A percentile compares a stretch with the other conserved stretches of the same genome.
phyloP scores from a whole-genome alignment of 2,329 filamentous ascomycete species.

The Penicillium crustosum region DNA sequence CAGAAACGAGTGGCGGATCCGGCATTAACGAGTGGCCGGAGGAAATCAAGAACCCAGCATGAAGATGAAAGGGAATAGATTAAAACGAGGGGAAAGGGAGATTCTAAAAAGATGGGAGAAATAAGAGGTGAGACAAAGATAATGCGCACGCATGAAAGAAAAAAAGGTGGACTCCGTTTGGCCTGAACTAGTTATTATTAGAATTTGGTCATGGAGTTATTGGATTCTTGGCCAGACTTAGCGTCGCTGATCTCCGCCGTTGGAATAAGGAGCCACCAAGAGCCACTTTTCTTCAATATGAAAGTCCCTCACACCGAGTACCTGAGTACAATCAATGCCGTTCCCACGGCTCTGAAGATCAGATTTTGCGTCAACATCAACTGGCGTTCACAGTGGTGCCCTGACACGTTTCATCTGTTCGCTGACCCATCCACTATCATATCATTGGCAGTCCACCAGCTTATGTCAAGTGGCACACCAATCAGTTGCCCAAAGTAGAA shows the following conservation, averaged over 20 bases:
- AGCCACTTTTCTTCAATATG: neutral
- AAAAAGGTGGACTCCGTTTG: slow-evolving; percentile 20
- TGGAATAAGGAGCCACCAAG: neutral
- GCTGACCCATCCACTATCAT: slow-evolving; percentile 7
- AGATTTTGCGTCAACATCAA: slow-evolving; percentile 5
- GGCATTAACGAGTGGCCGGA: slow-evolving; percentile 19
- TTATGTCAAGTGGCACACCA: slow-evolving; percentile 4
- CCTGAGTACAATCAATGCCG: neutral
- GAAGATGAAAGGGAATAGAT: slow-evolving; percentile 13
- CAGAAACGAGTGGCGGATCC: slow-evolving; percentile 18
- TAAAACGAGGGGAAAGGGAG: slow-evolving; percentile 2
- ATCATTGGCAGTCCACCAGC: slow-evolving; percentile 14
- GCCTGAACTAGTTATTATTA: slow-evolving; percentile 23
- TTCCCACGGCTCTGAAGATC: slow-evolving; percentile 3
- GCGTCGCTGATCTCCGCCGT: slow-evolving; percentile 14
- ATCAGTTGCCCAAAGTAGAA: slow-evolving; percentile 7
- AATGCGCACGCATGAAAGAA: slow-evolving; percentile 16
- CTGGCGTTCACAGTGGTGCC: slow-evolving; percentile 9
- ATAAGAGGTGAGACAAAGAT: slow-evolving; percentile 19
- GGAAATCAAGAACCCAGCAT: slow-evolving; percentile 17
- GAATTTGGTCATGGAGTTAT: slow-evolving; percentile 8
- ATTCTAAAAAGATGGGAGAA: slow-evolving; percentile 9
- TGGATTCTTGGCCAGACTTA: neutral
- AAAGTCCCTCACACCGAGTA: neutral
- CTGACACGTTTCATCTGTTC: slow-evolving; percentile 10